Conservation (phyloP, 1,284 basidiomycete genomes). For the Sporisorium scitamineum region DNA sequence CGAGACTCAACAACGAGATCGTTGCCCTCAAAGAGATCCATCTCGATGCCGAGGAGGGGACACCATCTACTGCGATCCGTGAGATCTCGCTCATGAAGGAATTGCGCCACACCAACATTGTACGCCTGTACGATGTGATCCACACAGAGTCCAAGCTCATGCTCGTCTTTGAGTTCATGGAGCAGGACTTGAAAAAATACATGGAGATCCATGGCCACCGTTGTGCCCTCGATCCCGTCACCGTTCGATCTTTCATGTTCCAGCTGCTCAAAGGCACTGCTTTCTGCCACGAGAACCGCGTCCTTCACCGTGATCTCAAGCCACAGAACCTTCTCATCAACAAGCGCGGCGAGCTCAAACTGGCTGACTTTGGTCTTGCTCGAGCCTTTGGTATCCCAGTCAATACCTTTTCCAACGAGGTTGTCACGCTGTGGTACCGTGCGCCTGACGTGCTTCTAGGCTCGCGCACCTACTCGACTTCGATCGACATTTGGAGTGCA, state of each 20-base stretch:
- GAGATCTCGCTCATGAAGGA: conserved; percentile 98
- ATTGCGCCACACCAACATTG: conserved; percentile 92
- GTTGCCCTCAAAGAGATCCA: conserved; percentile 86
- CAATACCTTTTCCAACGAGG: conserved; percentile 69
- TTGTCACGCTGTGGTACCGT: conserved; percentile 97
- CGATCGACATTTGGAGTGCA: conserved; percentile 99
- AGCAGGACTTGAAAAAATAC: conserved; percentile 98
- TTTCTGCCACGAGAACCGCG: conserved; percentile 98
- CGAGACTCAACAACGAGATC: conserved; percentile 66
- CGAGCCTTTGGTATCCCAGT: conserved; percentile 75
- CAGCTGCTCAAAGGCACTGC: conserved; percentile 97
- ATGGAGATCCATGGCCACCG: conserved; percentile 98
- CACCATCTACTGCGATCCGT: conserved; percentile 91
- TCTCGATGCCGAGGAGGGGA: conserved; percentile 93
- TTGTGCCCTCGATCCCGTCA: conserved; percentile 89
- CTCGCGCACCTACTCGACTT: conserved; percentile 96
- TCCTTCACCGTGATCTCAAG: conserved; percentile 96
- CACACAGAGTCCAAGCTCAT: conserved; percentile 94
- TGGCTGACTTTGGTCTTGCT: conserved; percentile 88
- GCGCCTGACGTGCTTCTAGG: conserved; percentile 98
- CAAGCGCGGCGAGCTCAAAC: conserved; percentile 94
- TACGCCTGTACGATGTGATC: conserved; percentile 96
- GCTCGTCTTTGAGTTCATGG: conserved; percentile 98
- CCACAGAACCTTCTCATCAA: conserved; percentile 98
- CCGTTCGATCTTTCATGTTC: conserved; percentile 97